phyloP scores from a whole-genome alignment of 495 filamentous ascomycete species.

The Pseudoneurospora amorphoporcata region DNA sequence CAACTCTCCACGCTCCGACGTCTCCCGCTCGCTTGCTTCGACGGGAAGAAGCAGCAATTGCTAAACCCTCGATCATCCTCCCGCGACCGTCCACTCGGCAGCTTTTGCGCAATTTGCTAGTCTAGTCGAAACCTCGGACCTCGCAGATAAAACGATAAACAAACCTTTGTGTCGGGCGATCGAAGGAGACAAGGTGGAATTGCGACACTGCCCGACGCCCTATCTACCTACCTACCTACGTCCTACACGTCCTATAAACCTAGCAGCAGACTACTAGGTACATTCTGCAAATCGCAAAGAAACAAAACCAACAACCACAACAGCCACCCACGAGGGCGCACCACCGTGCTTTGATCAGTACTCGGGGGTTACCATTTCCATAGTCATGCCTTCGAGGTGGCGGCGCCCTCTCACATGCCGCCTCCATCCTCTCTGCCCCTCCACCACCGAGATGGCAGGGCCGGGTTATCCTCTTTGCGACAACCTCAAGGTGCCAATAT shows the following conservation, averaged over 20 bases:
- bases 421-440: constrained; percentile 22
- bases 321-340: not conserved
- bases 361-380: constrained; percentile 13
- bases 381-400: constrained; percentile 25
- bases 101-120: not conserved
- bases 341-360: not conserved
- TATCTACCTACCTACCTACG: too few relatives aligned
- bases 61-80: not conserved
- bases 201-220: too few relatives aligned
- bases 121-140: not conserved
- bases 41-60: not conserved
- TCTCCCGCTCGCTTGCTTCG: not conserved
- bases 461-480: constrained; percentile 25
- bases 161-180: not conserved
- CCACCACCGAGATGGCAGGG: constrained; percentile 26
- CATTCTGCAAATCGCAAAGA: constrained; percentile 3
- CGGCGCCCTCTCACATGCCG: constrained; percentile 19
- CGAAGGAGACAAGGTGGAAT: not conserved
- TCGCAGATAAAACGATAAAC: not conserved
- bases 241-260: not conserved
- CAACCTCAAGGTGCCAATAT: not conserved
- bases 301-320: not conserved
- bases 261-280: not conserved
- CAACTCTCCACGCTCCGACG: not conserved
- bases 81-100: not conserved